Evolutionary conservation across 208 protist genomes (phyloP).

Genomic region (Dictyostelium gargantuum): DNA sequence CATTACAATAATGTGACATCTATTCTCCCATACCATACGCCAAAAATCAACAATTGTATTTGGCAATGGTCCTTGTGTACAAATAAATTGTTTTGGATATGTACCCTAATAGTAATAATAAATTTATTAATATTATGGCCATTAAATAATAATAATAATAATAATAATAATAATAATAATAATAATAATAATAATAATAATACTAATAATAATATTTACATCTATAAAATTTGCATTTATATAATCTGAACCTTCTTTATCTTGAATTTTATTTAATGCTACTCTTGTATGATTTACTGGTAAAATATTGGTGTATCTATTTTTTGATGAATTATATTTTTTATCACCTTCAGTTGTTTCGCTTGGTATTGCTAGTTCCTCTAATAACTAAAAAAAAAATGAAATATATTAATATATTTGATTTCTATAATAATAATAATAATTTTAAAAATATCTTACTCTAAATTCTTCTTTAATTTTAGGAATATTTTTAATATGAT

Average conservation of each 20-base stretch:
- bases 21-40: slow-evolving; percentile 80
- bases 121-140: neutral
- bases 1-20: slow-evolving; percentile 75
- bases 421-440: neutral
- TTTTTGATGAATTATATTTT: slow-evolving; percentile 66
- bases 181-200: neutral
- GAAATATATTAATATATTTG: too few relatives aligned
- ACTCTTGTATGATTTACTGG: slow-evolving; percentile 48
- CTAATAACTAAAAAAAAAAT: neutral
- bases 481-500: neutral
- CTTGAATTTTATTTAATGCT: neutral
- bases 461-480: slow-evolving; percentile 38
- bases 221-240: slow-evolving; percentile 73
- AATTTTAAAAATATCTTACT: neutral
- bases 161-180: neutral
- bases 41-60: slow-evolving; percentile 81
- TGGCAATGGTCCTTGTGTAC: slow-evolving; percentile 77
- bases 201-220: neutral
- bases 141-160: neutral
- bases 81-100: slow-evolving; percentile 71
- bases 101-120: neutral
- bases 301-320: slow-evolving; percentile 69
- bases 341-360: slow-evolving; percentile 39
- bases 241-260: slow-evolving; percentile 65
- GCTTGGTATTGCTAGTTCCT: neutral